Base-by-base conservation (phyloP, 2,329 filamentous ascomycete genomes). In the Clonostachys rosea region DNA sequence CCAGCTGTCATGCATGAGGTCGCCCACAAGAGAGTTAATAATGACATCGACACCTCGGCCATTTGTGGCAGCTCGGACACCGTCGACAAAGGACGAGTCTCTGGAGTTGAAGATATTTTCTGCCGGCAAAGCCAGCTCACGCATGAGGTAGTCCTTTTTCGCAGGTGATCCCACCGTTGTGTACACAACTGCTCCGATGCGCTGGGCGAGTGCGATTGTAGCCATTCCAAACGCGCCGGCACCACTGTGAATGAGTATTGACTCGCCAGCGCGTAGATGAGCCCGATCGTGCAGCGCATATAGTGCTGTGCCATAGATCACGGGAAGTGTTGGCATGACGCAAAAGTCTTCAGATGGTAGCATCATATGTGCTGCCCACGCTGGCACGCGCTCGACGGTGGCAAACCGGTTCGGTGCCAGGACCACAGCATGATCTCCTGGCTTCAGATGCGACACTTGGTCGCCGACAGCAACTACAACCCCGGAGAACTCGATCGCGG, bases 191-290 rank as follows among this genome's bases (percentile, higher is more conserved):
- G 60, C 58, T 0, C 55, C 59, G 10, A 53, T 33, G 9, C 50
- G 46, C 36, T 57, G 47, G 12, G 56, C 55, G 2, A 68, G 48
- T 36, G 57, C 50, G 11, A 68, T 53, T 1, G 64, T 59, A 1
- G 59, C 59, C 20, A 60, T 57, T 1, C 67, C 66, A 2, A 64
- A 54, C 11, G 58, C 59, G 9, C 63, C 62, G 2, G 56, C 53
- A 2, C 56, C 64, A 1, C 57, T 46, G 46, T 67, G 65, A 30
- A 68, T 62, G 6, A 70, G 56, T 2, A 69, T 54, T 6, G 48
- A 53, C 35, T 68, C 34, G 6, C 44, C 40, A 59, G 0, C 56
- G 59, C 5, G 40, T 1, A 69, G 20, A 3, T 52, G 37, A 1
- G 61, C 65, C 3, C 59, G 46, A 34, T 65, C 47, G 8, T 54